Conservation (phyloP, 2,329 filamentous ascomycete species). For the Paramyrothecium sp. region DNA sequence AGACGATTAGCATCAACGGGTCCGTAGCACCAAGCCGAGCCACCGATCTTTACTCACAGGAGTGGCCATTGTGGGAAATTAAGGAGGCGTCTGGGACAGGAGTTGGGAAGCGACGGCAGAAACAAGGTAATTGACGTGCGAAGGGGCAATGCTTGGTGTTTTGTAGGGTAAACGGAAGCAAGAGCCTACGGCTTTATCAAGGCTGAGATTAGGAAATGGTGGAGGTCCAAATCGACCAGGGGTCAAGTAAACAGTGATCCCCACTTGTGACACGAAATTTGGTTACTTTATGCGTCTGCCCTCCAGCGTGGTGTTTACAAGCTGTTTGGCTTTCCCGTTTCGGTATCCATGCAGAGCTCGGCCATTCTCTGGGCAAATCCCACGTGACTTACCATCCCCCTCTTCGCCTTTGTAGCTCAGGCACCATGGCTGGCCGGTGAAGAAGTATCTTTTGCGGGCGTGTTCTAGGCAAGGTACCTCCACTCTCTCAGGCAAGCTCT, state of each 20-base stretch:
- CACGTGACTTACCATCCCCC: background rate
- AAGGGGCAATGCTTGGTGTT: background rate
- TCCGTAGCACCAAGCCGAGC: background rate
- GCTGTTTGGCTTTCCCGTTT: conserved; percentile 3
- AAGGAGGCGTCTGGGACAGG: conserved; percentile 12
- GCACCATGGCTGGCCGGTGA: background rate
- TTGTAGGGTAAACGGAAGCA: background rate
- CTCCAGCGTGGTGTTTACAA: background rate
- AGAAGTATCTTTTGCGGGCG: background rate
- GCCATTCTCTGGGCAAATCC: background rate
- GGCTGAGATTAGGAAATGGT: too few species aligned
- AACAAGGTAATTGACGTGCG: background rate
- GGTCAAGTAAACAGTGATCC: background rate
- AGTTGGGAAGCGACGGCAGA: conserved; percentile 3
- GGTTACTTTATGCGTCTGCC: background rate
- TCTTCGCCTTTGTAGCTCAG: background rate
- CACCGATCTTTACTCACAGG: conserved; percentile 24
- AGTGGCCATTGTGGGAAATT: conserved; percentile 29
- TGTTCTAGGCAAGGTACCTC: background rate
- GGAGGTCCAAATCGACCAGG: background rate
- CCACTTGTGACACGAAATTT: background rate
- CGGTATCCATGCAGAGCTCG: background rate
- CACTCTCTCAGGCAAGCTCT: background rate
- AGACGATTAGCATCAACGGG: conserved; percentile 14
- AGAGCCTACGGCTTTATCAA: background rate